Evolutionary conservation across 768 basidiomycete genomes (phyloP), one percentile per base, ranked within the genome.

Genomic region (Pleurotus giganteus): DNA sequence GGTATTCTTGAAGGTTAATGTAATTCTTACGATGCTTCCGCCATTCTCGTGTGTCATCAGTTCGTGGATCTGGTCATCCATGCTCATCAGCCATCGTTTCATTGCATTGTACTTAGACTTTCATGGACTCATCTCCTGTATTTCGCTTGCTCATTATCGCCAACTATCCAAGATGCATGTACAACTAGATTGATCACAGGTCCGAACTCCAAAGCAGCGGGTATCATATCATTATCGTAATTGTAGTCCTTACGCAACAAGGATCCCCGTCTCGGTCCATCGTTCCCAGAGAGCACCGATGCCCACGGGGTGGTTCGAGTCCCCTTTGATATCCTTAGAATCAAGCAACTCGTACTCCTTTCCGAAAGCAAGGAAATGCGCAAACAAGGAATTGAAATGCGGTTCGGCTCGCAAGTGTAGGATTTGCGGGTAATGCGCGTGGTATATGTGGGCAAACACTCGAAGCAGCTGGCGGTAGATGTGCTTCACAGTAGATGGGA

Each of bases 391-490:
- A 69, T 96, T 96, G 75, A 96, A 95, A 68, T 96, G 94, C 0
- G 91, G 91, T 66, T 98, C 96, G 8, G 89, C 86, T 36, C 92
- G 91, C 23, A 98, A 82, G 65, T 98, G 94, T 21, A 98, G 82
- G 65, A 98, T 89, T 61, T 91, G 86, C 2, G 80, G 77, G 66
- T 94, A 98, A 66, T 98, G 96, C 7, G 92, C 90, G 67, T 98
- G 89, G 68, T 98, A 98, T 63, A 98, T 84, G 75, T 98, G 96
- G 8, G 96, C 95, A 66, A 98, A 98, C 60, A 98, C 90, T 45
- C 96, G 91, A 54, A 98, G 83, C 31, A 98, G 90, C 65, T 98
- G 95, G 28, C 94, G 91, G 72, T 98, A 98, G 64, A 98, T 88
- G 68, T 95, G 93, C 58, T 93, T 93, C 62, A 89, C 77, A 11